A percentile compares a stretch with the other conserved stretches of the same genome.
phyloP scores from a whole-genome alignment of 2,329 filamentous ascomycete genomes.

The Xylaria multiplex region DNA sequence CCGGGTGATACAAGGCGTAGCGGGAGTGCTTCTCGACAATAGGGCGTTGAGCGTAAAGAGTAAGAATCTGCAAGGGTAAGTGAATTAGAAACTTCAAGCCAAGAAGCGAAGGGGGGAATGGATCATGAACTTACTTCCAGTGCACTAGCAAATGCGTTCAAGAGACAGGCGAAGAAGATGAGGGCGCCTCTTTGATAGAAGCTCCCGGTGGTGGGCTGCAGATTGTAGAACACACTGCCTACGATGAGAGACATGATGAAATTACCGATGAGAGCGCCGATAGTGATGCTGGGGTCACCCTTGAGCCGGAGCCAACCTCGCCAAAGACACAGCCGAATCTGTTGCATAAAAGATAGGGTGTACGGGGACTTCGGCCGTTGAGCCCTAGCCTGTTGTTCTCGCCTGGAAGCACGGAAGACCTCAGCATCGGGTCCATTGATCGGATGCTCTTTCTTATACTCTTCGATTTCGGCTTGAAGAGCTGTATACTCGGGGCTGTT shows the following conservation, averaged over 20 bases:
- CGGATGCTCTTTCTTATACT: conserved; percentile 64
- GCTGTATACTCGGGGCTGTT: conserved; percentile 61
- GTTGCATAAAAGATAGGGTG: conserved; percentile 80
- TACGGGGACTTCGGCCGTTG: conserved; percentile 79
- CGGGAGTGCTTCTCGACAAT: conserved; percentile 91
- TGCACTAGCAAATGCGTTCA: conserved; percentile 84
- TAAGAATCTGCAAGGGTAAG: conserved; percentile 69
- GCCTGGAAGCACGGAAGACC: conserved; percentile 65
- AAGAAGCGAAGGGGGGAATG: background rate
- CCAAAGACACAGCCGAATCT: conserved; percentile 81
- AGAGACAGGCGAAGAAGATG: conserved; percentile 86
- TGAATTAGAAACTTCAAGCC: conserved; percentile 36
- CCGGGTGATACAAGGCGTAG: conserved; percentile 90
- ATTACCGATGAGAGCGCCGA: conserved; percentile 77
- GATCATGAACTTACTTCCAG: conserved; percentile 67
- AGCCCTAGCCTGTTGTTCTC: conserved; percentile 64
- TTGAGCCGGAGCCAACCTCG: conserved; percentile 81
- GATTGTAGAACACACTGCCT: conserved; percentile 82
- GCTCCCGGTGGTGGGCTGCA: conserved; percentile 70
- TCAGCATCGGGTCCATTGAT: conserved; percentile 66
- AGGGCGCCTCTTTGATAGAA: conserved; percentile 84
- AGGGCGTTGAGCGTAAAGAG: conserved; percentile 85
- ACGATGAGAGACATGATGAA: conserved; percentile 81
- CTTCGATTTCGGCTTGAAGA: conserved; percentile 65
- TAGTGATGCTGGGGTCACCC: conserved; percentile 79